Evolutionary conservation across 192 early-diverging fungal genomes (phyloP).

Genomic region (Geranomyces michiganensis): DNA sequence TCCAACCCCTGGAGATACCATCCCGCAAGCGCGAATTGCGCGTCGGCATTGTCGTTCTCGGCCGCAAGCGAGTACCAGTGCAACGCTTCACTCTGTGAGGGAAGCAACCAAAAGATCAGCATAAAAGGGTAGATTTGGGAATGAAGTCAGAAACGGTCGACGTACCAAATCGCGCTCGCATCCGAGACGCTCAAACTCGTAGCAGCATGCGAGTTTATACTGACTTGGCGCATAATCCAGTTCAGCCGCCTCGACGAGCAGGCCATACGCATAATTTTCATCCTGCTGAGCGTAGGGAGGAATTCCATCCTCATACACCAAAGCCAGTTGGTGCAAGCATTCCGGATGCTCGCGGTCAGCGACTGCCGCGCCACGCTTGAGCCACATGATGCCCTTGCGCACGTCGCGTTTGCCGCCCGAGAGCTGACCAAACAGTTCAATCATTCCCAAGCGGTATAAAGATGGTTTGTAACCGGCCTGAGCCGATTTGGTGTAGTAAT

Average conservation of each 20-base stretch:
- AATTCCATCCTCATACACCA: conserved; percentile 75
- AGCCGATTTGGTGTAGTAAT: conserved; percentile 75
- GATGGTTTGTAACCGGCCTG: conserved; percentile 66
- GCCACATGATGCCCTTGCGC: conserved; percentile 75
- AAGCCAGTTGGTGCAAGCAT: conserved; percentile 70
- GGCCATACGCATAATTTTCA: conserved; percentile 51
- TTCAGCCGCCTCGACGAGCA: conserved; percentile 66
- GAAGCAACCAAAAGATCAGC: conserved; percentile 6
- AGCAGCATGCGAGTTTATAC: conserved; percentile 72
- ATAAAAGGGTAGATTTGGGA: no score
- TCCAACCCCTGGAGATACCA: conserved; percentile 82
- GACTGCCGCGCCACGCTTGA: conserved; percentile 75
- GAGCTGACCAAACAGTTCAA: conserved; percentile 77
- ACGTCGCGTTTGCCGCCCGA: conserved; percentile 61
- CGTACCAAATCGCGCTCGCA: conserved; percentile 63
- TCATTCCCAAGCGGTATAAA: conserved; percentile 73
- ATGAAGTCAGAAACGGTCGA: conserved; percentile 1
- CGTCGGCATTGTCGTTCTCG: conserved; percentile 61
- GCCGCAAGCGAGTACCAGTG: conserved; percentile 79
- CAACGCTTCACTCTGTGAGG: conserved; percentile 51
- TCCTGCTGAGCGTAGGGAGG: conserved; percentile 52
- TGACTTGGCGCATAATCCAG: conserved; percentile 70
- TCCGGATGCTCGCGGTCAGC: conserved; percentile 67
- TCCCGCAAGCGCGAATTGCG: conserved; percentile 79
- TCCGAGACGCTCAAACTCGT: conserved; percentile 76